These are phyloP conservation scores for Diplodia seriata DNA, from an alignment of 2,329 filamentous ascomycete species.

Conservation along the genomic window DNA sequence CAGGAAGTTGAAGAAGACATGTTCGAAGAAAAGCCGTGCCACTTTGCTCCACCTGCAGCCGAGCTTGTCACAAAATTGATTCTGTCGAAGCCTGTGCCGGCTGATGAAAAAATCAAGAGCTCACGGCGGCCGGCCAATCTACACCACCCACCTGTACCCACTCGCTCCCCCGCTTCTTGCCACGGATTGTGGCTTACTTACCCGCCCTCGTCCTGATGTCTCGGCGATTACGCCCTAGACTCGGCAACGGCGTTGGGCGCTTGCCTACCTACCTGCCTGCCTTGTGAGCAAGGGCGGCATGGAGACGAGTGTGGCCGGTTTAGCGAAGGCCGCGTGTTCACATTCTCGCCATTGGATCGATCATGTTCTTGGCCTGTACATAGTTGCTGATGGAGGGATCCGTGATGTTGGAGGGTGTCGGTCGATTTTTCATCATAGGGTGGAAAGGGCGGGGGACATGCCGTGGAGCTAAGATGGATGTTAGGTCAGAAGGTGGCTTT, in stretches of 20 bases:
- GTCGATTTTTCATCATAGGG: not conserved
- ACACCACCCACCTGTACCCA: not conserved
- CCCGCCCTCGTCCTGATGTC: constrained; percentile 15
- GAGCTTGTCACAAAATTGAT: not conserved
- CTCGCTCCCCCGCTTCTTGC: not conserved
- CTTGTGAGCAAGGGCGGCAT: not conserved
- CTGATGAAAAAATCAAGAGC: not conserved
- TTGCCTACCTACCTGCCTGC: not conserved
- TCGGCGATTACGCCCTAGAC: constrained; percentile 17
- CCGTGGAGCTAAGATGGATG: not conserved
- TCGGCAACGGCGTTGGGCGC: constrained; percentile 1
- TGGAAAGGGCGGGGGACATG: not conserved
- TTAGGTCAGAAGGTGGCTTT: constrained; percentile 24
- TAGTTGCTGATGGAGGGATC: constrained; percentile 1
- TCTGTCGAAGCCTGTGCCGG: not conserved
- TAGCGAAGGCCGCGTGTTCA: constrained; percentile 22
- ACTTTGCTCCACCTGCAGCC: not conserved
- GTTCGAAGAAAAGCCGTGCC: not conserved
- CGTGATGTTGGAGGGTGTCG: not conserved
- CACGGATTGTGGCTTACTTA: constrained; percentile 8
- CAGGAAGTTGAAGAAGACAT: not conserved
- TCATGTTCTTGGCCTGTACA: not conserved
- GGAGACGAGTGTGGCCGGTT: not conserved
- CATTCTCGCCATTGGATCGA: not conserved
- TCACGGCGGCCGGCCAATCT: not conserved